Evolutionary conservation across 345 rosid genomes (phyloP), one percentile per base, ranked within the genome.

Genomic region (Salix viminalis): DNA sequence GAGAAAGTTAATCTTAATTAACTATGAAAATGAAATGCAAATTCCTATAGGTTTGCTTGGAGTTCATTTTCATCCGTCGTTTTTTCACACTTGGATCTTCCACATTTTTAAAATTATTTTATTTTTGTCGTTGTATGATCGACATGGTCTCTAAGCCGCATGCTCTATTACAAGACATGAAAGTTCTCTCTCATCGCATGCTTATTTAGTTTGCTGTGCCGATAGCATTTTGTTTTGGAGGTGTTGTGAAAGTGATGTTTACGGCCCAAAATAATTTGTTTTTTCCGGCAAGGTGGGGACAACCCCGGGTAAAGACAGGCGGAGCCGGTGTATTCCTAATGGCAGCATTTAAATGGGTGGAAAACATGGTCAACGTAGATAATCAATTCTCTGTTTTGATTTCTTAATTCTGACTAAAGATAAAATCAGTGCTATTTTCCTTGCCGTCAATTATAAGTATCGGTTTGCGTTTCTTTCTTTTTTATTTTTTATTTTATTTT

Each of bases 211-310:
- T 1, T 46, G 16, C 0, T 42, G 46, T 42, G 46, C 46, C 10
- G 13, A 42, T 42, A 42, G 14, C 46, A 11, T 42, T 2, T 42
- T 11, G 46, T 42, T 11, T 46, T 46, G 16, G 5, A 46, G 52
- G 18, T 46, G 52, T 5, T 12, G 18, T 46, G 52, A 46, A 14
- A 46, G 44, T 62, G 16, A 42, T 61, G 70, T 34, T 30, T 65
- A 21, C 46, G 62, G 62, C 52, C 69, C 69, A 62, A 28, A 74
- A 62, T 19, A 13, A n/a, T 10, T 74, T 74, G 42, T 46, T 65
- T 75, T 65, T 75, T 19, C 58, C 13, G 26, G 61, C 61, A 26
- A 56, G 52, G 34, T 18, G 8, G n/a, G 46, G 46, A 11, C 46
- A 42, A 0, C 1, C 14, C 8, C 11, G 14, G 13, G 46, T 42